Evolutionary conservation across 2,329 filamentous ascomycete species (phyloP).

Genomic region (Trichoderma citrinoviride): DNA sequence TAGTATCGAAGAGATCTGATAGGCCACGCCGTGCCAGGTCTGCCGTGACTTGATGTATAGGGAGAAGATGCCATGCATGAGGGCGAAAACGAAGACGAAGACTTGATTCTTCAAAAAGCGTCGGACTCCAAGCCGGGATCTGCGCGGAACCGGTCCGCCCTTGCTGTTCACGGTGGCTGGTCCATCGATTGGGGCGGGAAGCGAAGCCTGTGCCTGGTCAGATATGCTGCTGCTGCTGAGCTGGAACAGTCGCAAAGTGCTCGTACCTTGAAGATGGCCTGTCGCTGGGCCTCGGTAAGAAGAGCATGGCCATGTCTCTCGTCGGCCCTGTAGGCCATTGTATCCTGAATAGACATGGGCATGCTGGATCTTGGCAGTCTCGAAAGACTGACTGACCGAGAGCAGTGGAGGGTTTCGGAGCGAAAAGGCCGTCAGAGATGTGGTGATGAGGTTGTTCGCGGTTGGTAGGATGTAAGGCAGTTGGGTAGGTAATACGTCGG

Average conservation of each 20-base stretch:
- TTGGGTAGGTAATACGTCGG: not conserved
- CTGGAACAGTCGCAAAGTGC: not conserved
- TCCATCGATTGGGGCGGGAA: conserved; percentile 37
- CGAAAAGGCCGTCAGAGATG: not conserved
- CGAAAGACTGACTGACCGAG: conserved; percentile 29
- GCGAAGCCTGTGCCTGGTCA: conserved; percentile 35
- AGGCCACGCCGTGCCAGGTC: conserved; percentile 72
- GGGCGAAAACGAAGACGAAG: conserved; percentile 63
- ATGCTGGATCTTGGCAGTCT: conserved; percentile 33
- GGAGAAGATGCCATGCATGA: conserved; percentile 80
- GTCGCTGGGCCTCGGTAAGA: conserved; percentile 37
- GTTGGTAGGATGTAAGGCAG: not conserved
- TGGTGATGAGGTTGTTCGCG: not conserved
- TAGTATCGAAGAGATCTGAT: conserved; percentile 75
- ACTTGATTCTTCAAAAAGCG: conserved; percentile 61
- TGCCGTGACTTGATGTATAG: conserved; percentile 81
- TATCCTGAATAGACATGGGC: conserved; percentile 38
- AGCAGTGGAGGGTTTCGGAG: not conserved
- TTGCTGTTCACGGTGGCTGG: conserved; percentile 25
- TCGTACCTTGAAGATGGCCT: conserved; percentile 39
- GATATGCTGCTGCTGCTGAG: not conserved
- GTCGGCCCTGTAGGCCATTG: conserved; percentile 42
- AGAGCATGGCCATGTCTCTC: conserved; percentile 36
- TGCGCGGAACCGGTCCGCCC: conserved; percentile 31
- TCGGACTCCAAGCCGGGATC: conserved; percentile 55